phyloP scores from a whole-genome alignment of 2,329 filamentous ascomycete genomes.

The Pyrenophora teres region DNA sequence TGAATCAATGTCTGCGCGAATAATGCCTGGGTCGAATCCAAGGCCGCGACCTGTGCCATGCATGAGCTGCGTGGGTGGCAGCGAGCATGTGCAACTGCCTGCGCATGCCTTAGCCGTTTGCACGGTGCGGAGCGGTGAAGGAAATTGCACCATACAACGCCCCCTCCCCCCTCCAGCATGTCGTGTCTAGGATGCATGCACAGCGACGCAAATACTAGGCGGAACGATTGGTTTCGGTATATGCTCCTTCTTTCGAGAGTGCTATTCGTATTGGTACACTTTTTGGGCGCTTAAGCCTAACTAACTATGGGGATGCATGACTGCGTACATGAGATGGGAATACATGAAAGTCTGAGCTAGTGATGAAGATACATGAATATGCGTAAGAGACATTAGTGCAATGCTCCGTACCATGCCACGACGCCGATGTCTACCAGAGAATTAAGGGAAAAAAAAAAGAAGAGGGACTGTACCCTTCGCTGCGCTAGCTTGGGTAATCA shows the following conservation, averaged over 20 bases:
- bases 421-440: not conserved
- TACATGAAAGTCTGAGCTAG: conserved; percentile 8
- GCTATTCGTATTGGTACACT: conserved; percentile 8
- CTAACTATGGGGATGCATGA: conserved; percentile 2
- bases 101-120: no score
- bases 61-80: not conserved
- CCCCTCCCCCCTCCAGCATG: not conserved
- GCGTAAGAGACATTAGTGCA: conserved; percentile 12
- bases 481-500: conserved; percentile 29
- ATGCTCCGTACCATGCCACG: not conserved
- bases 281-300: not conserved
- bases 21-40: not conserved
- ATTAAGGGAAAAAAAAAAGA: conserved; percentile 1
- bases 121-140: not conserved
- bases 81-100: no score
- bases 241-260: conserved; percentile 1
- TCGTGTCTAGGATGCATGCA: not conserved
- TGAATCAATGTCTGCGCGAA: not conserved
- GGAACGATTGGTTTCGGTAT: not conserved
- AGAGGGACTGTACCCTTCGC: conserved; percentile 19
- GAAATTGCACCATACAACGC: not conserved
- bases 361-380: conserved; percentile 1
- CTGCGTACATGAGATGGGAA: conserved; percentile 7
- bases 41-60: not conserved
- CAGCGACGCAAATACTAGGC: not conserved